Percentiles rank a stretch among this genome's conserved stretches.
phyloP scores from a whole-genome alignment of 2,329 filamentous ascomycete genomes.

The Talaromyces islandicus region DNA sequence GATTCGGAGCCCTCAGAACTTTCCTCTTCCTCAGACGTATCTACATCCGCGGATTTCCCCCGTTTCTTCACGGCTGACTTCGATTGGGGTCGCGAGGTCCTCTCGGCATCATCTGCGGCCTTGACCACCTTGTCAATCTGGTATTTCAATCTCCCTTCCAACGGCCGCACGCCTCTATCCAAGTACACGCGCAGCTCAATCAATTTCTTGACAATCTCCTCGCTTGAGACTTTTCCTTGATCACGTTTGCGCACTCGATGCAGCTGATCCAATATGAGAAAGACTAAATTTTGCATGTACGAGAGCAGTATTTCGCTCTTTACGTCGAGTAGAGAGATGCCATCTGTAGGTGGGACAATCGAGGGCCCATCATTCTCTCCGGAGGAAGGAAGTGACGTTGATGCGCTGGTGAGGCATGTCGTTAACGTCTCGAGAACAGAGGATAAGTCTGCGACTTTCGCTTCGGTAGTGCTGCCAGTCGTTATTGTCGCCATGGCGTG shows the following conservation, averaged over 20 bases:
- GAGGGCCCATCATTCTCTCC: constrained; percentile 48
- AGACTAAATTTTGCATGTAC: constrained; percentile 90
- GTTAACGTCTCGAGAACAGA: constrained; percentile 29
- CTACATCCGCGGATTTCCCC: constrained; percentile 22
- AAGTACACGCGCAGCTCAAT: constrained; percentile 86
- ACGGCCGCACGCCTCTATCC: constrained; percentile 82
- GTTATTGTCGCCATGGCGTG: background rate
- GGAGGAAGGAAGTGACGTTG: constrained; percentile 26
- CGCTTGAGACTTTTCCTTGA: constrained; percentile 31
- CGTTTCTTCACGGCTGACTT: constrained; percentile 19
- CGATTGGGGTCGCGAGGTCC: constrained; percentile 18
- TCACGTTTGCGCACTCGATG: constrained; percentile 43
- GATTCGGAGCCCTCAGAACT: constrained; percentile 21
- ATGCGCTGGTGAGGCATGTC: constrained; percentile 27
- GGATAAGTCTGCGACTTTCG: constrained; percentile 14
- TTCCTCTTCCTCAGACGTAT: constrained; percentile 40
- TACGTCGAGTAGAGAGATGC: constrained; percentile 88
- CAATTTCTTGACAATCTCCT: constrained; percentile 76
- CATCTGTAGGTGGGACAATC: constrained; percentile 70
- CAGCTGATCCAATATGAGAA: constrained; percentile 75
- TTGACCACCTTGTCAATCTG: constrained; percentile 93
- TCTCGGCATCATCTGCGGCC: constrained; percentile 58
- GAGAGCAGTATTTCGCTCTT: constrained; percentile 97
- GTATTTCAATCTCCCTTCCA: constrained; percentile 88
- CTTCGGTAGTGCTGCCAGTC: background rate